Conservation (phyloP, 176 grass and related monocot species). For the Thinopyrum elongatum region DNA sequence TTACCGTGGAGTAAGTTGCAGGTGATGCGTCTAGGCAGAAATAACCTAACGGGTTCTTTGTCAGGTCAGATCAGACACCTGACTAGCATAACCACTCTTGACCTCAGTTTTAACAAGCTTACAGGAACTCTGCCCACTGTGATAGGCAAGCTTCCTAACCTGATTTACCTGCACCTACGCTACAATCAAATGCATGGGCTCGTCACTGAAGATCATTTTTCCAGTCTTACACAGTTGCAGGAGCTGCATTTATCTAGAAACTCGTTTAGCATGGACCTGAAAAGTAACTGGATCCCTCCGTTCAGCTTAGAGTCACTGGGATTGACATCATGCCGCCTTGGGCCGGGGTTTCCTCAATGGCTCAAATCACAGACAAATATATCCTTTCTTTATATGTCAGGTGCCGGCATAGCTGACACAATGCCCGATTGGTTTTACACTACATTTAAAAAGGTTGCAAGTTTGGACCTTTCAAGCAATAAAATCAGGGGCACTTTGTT, state of each 20-base stretch:
- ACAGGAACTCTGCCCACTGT: neutral
- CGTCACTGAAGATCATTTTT: constrained; percentile 22
- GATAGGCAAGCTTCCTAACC: neutral
- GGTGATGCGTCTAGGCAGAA: neutral
- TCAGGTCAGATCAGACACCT: neutral
- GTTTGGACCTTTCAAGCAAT: no score
- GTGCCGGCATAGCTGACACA: no score
- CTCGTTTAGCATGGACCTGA: neutral
- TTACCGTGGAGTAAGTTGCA: neutral
- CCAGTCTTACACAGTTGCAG: neutral
- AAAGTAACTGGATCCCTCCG: neutral
- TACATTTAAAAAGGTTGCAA: no score
- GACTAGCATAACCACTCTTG: constrained; percentile 2
- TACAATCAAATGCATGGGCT: neutral
- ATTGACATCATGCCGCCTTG: neutral
- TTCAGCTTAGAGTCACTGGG: neutral
- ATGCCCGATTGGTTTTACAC: no score
- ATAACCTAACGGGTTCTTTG: neutral
- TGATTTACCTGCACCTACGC: no score
- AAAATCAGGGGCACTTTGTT: no score
- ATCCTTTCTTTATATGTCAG: no score
- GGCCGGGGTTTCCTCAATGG: neutral
- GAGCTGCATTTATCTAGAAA: neutral
- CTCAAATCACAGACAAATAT: no score
- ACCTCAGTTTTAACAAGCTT: neutral